Conservation (phyloP, 768 basidiomycete species). For the Mycena maculata region DNA sequence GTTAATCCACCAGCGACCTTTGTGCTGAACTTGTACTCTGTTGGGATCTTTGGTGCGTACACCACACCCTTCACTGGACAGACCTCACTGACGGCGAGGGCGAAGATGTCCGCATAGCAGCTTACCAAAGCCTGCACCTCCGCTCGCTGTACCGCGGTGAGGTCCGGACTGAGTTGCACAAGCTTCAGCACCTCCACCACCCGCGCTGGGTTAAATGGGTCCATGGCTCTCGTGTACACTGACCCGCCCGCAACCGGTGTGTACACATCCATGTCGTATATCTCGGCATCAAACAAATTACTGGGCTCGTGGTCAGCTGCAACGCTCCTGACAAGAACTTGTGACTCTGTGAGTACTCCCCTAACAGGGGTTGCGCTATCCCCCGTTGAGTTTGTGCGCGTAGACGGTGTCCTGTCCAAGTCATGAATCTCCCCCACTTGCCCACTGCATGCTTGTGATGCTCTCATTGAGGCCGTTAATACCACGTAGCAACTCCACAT, state of each 20-base stretch:
- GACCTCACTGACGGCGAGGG: constrained; percentile 54
- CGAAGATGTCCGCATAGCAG: constrained; percentile 53
- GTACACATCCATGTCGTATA: constrained; percentile 9
- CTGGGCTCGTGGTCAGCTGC: not conserved
- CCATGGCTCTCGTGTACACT: constrained; percentile 36
- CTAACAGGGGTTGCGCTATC: too few relatives aligned
- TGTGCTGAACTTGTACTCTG: constrained; percentile 41
- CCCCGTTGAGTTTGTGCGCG: constrained; percentile 9
- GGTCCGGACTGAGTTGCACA: constrained; percentile 44
- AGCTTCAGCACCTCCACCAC: constrained; percentile 36
- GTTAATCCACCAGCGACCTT: constrained; percentile 47
- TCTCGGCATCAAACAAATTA: not conserved
- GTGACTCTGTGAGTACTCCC: not conserved
- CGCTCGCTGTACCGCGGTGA: constrained; percentile 39
- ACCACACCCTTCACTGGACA: constrained; percentile 41
- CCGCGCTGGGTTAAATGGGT: constrained; percentile 41
- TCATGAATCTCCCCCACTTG: not conserved
- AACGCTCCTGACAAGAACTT: not conserved
- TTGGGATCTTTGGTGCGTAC: constrained; percentile 48
- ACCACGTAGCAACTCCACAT: not conserved
- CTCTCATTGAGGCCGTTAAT: not conserved
- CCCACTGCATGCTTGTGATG: not conserved
- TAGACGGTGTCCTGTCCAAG: not conserved
- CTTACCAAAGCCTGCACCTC: constrained; percentile 39
- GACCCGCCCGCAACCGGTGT: not conserved